Conservation (phyloP, 2,329 filamentous ascomycete species). For the Exophiala mesophila region DNA sequence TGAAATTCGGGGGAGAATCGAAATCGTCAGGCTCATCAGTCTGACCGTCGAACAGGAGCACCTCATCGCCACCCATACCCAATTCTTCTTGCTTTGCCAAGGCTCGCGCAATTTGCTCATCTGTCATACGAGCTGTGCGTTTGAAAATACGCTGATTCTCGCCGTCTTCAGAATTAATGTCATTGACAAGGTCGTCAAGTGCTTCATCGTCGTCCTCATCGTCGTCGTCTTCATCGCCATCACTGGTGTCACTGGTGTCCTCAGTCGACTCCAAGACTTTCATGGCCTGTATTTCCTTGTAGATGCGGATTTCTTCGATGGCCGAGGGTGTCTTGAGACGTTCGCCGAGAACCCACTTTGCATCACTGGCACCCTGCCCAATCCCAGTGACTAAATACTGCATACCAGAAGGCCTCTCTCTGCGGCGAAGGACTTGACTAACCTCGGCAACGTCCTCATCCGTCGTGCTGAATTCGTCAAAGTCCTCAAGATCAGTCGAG, state of each 20-base stretch:
- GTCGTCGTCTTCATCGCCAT: constrained; percentile 31
- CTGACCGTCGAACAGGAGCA: constrained; percentile 53
- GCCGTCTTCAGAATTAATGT: constrained; percentile 37
- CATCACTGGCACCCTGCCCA: constrained; percentile 42
- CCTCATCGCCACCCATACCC: constrained; percentile 55
- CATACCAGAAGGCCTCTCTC: constrained; percentile 40
- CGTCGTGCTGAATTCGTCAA: constrained; percentile 48
- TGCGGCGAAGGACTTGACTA: constrained; percentile 41
- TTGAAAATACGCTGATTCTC: constrained; percentile 35
- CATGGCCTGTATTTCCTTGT: constrained; percentile 33
- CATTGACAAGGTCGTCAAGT: constrained; percentile 33
- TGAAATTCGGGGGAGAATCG: constrained; percentile 17
- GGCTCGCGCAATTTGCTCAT: constrained; percentile 59
- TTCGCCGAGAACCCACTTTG: constrained; percentile 44
- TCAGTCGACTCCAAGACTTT: constrained; percentile 22
- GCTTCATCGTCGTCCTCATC: constrained; percentile 33
- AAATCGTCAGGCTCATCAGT: constrained; percentile 31
- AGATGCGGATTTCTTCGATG: constrained; percentile 30
- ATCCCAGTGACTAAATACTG: constrained; percentile 51
- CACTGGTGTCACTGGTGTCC: constrained; percentile 32
- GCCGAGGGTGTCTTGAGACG: constrained; percentile 31
- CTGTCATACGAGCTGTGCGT: constrained; percentile 42
- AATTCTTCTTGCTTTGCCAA: constrained; percentile 60
- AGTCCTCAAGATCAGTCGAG: constrained; percentile 42
- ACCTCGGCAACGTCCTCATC: constrained; percentile 41